Evolutionary conservation across 192 early-diverging fungal genomes (phyloP).

Genomic region (Coemansia sp.): DNA sequence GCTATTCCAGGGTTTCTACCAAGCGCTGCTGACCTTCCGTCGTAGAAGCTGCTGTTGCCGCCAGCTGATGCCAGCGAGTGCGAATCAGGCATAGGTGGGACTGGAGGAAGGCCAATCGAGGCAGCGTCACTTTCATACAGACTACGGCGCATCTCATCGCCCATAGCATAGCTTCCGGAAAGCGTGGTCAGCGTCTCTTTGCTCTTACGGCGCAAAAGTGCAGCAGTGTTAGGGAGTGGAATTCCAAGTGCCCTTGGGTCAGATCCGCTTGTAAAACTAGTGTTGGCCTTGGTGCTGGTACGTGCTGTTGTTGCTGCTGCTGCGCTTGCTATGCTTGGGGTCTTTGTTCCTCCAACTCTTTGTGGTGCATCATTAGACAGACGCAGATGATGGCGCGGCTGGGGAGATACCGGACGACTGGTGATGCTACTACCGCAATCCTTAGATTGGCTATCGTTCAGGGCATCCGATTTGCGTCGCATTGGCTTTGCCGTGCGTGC

Average conservation of each 20-base stretch:
- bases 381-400: neutral
- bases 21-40: slow-evolving; percentile 1
- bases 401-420: slow-evolving; percentile 27
- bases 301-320: neutral
- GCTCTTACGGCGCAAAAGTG: slow-evolving; percentile 46
- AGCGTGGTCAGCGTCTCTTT: slow-evolving; percentile 36
- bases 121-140: slow-evolving; percentile 38
- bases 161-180: slow-evolving; percentile 18
- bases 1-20: slow-evolving; percentile 9
- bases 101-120: slow-evolving; percentile 17
- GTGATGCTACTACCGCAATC: slow-evolving; percentile 6
- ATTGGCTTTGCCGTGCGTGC: slow-evolving; percentile 53
- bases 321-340: slow-evolving; percentile 7
- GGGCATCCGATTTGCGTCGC: slow-evolving; percentile 49
- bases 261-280: slow-evolving; percentile 16
- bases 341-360: neutral
- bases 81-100: slow-evolving; percentile 20
- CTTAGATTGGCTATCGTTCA: slow-evolving; percentile 21
- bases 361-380: slow-evolving; percentile 2
- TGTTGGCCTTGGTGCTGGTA: slow-evolving; percentile 20
- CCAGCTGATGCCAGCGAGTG: slow-evolving; percentile 1
- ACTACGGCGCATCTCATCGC: slow-evolving; percentile 33
- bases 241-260: slow-evolving; percentile 43
- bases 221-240: slow-evolving; percentile 6
- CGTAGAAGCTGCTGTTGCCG: slow-evolving; percentile 8